Evolutionary conservation across 805 yeast species (phyloP).

Genomic region (Teunomyces kruisii): DNA sequence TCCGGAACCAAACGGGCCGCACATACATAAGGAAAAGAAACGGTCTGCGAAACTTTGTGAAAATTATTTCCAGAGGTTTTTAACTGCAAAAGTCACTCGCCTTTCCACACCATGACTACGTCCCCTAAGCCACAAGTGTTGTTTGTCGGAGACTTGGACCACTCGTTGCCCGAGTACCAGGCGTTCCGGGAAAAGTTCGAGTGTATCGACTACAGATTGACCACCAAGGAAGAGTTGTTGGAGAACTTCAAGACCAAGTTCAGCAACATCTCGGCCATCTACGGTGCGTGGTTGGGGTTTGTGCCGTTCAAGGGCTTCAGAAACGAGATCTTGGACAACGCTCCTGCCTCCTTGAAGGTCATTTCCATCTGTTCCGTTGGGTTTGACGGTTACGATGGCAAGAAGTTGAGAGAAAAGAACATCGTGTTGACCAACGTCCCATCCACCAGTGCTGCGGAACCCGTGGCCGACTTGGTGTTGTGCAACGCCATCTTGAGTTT

Average conservation of each 20-base stretch:
- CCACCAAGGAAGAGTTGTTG: conserved; percentile 42
- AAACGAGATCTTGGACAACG: conserved; percentile 38
- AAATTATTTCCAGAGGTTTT: background rate
- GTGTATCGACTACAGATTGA: conserved; percentile 37
- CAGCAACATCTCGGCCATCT: conserved; percentile 49
- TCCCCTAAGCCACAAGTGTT: conserved; percentile 38
- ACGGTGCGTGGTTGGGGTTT: conserved; percentile 62
- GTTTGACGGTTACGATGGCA: conserved; percentile 49
- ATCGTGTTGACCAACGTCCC: conserved; percentile 62
- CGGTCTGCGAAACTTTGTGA: background rate
- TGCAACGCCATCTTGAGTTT: conserved; percentile 58
- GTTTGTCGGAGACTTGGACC: conserved; percentile 52
- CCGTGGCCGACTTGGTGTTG: conserved; percentile 73
- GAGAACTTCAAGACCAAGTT: conserved; percentile 41
- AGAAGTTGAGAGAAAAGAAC: conserved; percentile 37
- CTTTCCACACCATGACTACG: background rate
- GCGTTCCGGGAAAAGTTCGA: conserved; percentile 39
- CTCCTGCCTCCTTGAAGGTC: conserved; percentile 48
- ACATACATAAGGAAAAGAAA: too few relatives aligned
- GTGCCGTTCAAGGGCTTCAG: conserved; percentile 51
- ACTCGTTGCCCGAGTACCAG: conserved; percentile 45
- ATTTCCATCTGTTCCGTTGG: conserved; percentile 61
- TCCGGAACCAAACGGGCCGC: background rate
- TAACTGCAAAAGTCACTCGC: background rate
- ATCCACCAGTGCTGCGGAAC: conserved; percentile 55